phyloP scores from a whole-genome alignment of 306 rosid genomes.

The Oemleria cerasiformis region DNA sequence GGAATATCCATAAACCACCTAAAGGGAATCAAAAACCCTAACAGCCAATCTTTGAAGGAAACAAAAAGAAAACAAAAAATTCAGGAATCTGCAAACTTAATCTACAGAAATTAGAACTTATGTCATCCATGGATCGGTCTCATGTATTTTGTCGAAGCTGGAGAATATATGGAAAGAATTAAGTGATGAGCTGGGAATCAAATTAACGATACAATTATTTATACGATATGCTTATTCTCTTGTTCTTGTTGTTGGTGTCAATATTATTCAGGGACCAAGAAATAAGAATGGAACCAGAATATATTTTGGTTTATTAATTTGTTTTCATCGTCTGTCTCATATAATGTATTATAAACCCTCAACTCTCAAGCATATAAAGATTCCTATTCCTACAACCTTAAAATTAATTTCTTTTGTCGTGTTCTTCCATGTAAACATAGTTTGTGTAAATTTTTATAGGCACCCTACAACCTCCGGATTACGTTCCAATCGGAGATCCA shows the following conservation, averaged over 20 bases:
- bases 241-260: constrained; percentile 14
- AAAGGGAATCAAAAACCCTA: constrained; percentile 22
- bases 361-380: too few relatives aligned
- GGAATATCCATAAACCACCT: too few relatives aligned
- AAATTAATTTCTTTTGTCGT: too few relatives aligned
- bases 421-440: too few relatives aligned
- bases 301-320: not conserved
- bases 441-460: constrained; percentile 28
- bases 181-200: constrained; percentile 14
- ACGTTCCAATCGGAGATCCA: constrained; percentile 52
- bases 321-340: too few relatives aligned
- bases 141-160: not conserved
- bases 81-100: too few relatives aligned
- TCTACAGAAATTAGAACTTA: too few relatives aligned
- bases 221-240: constrained; percentile 24
- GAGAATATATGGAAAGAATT: constrained; percentile 19
- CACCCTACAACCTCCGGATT: constrained; percentile 55
- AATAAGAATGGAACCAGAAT: not conserved
- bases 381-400: too few relatives aligned
- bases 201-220: constrained; percentile 6
- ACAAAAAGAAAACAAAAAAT: too few relatives aligned
- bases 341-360: too few relatives aligned
- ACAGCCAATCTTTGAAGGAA: too few relatives aligned
- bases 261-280: constrained; percentile 4
- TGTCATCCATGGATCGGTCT: too few relatives aligned